A percentile compares a stretch with the other conserved stretches of the same genome.
Conservation (phyloP, 805 yeast species). For the Spathaspora gorwiae region DNA sequence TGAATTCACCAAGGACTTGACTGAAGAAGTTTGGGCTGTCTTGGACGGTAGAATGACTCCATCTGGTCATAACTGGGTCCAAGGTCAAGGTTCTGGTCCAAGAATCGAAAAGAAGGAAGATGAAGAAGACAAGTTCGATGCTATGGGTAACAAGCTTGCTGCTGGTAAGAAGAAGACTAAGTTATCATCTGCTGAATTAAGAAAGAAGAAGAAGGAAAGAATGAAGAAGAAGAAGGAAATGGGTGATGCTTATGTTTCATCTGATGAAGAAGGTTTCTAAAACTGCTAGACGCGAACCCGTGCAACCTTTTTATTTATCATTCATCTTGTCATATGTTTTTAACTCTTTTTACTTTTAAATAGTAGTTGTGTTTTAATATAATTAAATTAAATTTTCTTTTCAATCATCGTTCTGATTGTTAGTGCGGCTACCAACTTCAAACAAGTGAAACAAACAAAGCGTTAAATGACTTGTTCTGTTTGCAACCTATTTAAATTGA, state of each 20-base stretch:
- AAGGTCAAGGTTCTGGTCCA: slow-evolving; percentile 99
- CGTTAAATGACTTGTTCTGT: neutral
- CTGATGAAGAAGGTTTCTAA: slow-evolving; percentile 62
- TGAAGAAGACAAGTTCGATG: slow-evolving; percentile 98
- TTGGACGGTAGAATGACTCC: slow-evolving; percentile 98
- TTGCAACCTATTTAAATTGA: neutral
- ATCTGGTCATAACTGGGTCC: slow-evolving; percentile 99
- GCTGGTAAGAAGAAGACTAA: slow-evolving; percentile 94
- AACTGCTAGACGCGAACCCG: neutral
- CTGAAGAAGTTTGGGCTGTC: slow-evolving; percentile 99
- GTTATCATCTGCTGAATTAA: slow-evolving; percentile 97
- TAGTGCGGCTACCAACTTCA: too few species aligned
- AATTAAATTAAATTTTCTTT: neutral
- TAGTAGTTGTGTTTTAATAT: neutral
- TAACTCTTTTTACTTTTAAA: neutral
- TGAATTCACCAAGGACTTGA: slow-evolving; percentile 98
- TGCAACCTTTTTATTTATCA: neutral
- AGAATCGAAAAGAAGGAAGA: slow-evolving; percentile 96
- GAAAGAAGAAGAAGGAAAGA: slow-evolving; percentile 99
- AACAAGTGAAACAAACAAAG: too few species aligned
- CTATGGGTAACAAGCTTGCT: slow-evolving; percentile 99
- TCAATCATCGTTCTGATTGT: neutral
- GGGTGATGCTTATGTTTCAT: slow-evolving; percentile 97
- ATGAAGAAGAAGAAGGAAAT: slow-evolving; percentile 99
- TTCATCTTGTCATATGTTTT: neutral